phyloP scores from a whole-genome alignment of 805 yeast species.

The Saccharomycopsis sp. region DNA sequence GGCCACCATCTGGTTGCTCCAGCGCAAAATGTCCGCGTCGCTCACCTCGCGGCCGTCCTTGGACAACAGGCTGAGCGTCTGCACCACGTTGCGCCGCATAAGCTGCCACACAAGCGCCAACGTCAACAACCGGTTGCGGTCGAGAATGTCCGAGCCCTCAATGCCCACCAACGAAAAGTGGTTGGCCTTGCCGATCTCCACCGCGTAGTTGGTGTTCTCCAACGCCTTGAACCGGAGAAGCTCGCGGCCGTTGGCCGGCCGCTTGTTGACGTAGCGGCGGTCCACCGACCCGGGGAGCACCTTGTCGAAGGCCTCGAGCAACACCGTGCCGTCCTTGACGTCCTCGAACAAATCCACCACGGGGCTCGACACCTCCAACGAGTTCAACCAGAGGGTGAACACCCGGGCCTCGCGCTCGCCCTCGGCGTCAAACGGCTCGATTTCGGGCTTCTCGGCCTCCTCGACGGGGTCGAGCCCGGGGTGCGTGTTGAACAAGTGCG shows the following conservation, averaged over 20 bases:
- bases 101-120: slow-evolving; percentile 96
- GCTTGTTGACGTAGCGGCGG: slow-evolving; percentile 72
- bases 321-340: slow-evolving; percentile 82
- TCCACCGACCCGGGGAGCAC: slow-evolving; percentile 91
- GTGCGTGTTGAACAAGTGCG: slow-evolving; percentile 90
- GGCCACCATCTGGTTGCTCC: slow-evolving; percentile 85
- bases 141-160: slow-evolving; percentile 95
- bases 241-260: slow-evolving; percentile 69
- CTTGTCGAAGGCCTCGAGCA: slow-evolving; percentile 90
- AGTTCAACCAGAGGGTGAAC: slow-evolving; percentile 94
- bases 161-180: slow-evolving; percentile 94
- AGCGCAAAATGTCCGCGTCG: slow-evolving; percentile 80
- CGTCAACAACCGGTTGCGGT: slow-evolving; percentile 83
- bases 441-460: slow-evolving; percentile 84
- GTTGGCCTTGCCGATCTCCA: slow-evolving; percentile 88
- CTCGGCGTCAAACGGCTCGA: slow-evolving; percentile 98
- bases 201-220: slow-evolving; percentile 98
- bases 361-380: slow-evolving; percentile 93
- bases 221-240: slow-evolving; percentile 87
- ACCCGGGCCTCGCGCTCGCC: slow-evolving; percentile 99
- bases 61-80: slow-evolving; percentile 69
- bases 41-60: slow-evolving; percentile 68
- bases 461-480: slow-evolving; percentile 96
- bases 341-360: slow-evolving; percentile 90
- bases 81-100: slow-evolving; percentile 91